Conservation (phyloP, 176 grass and related monocot genomes). For the Hyparrhenia diplandra region DNA sequence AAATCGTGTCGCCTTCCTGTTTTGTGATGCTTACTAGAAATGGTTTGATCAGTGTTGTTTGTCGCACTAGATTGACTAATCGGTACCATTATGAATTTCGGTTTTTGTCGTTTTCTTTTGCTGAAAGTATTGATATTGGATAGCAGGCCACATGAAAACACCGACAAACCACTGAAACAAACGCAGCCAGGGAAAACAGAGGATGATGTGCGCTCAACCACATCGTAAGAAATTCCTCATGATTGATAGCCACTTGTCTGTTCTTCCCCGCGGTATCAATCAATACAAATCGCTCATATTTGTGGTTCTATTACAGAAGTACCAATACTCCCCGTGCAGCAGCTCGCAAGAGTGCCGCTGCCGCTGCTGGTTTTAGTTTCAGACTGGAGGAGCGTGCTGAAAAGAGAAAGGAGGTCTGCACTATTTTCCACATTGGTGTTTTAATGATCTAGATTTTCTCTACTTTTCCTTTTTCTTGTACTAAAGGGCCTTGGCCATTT, state of each 20-base stretch:
- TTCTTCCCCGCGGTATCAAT: slow-evolving; percentile 8
- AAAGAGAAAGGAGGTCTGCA: slow-evolving; percentile 86
- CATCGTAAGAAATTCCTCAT: slow-evolving; percentile 54
- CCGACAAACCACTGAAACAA: slow-evolving; percentile 26
- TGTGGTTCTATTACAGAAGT: slow-evolving; percentile 39
- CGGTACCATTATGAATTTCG: too few relatives aligned
- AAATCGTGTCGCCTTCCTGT: not conserved
- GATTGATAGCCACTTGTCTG: not conserved
- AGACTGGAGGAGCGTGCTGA: slow-evolving; percentile 86
- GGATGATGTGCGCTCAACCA: slow-evolving; percentile 60
- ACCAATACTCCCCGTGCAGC: slow-evolving; percentile 45
- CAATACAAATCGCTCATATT: slow-evolving; percentile 1
- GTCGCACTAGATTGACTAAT: not conserved
- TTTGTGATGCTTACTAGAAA: not conserved
- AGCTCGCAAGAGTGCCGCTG: slow-evolving; percentile 50
- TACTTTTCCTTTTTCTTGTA: slow-evolving; percentile 4
- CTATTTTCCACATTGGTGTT: not conserved
- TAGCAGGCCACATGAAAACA: slow-evolving; percentile 45
- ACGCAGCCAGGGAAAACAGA: slow-evolving; percentile 41
- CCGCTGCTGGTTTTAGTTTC: slow-evolving; percentile 63
- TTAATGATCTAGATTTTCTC: not conserved
- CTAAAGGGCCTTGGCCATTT: not conserved
- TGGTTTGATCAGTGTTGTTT: not conserved
- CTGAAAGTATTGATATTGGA: slow-evolving; percentile 26
- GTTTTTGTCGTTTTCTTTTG: slow-evolving; percentile 15